Percentiles rank a stretch among this genome's conserved stretches.
These are phyloP conservation scores for Clitocybe nebularis DNA, from an alignment of 1,284 basidiomycete species.

Conservation along the genomic window DNA sequence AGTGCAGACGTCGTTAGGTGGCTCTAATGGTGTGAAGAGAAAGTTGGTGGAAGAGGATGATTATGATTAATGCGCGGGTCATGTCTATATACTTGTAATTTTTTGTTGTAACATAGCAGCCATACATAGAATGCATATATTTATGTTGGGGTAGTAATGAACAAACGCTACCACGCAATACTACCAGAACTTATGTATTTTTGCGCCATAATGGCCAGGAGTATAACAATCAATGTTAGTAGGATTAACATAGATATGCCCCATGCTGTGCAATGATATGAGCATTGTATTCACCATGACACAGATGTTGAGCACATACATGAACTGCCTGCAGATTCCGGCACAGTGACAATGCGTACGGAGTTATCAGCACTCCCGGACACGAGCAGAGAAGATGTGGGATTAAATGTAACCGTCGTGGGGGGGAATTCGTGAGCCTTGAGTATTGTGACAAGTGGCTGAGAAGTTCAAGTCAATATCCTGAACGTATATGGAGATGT, in stretches of 20 bases:
- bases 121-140: not conserved
- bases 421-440: slow-evolving; percentile 95
- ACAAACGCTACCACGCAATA: slow-evolving; percentile 7
- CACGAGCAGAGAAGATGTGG: slow-evolving; percentile 76
- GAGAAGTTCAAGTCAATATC: slow-evolving; percentile 1
- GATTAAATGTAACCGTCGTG: slow-evolving; percentile 87
- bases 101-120: not conserved
- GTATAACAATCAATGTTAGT: slow-evolving; percentile 23
- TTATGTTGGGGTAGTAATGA: not conserved
- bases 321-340: slow-evolving; percentile 43
- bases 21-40: slow-evolving; percentile 61
- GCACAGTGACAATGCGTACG: slow-evolving; percentile 78
- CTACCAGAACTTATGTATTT: slow-evolving; percentile 14
- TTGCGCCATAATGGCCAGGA: slow-evolving; percentile 25
- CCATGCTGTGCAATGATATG: slow-evolving; percentile 35
- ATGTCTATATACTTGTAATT: slow-evolving; percentile 1
- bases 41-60: slow-evolving; percentile 83
- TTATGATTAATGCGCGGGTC: slow-evolving; percentile 51
- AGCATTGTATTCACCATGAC: slow-evolving; percentile 6
- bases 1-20: slow-evolving; percentile 45
- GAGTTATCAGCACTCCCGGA: slow-evolving; percentile 92
- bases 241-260: slow-evolving; percentile 31
- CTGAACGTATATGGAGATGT: not conserved
- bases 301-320: slow-evolving; percentile 42
- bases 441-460: slow-evolving; percentile 87